Base-by-base conservation (phyloP, 495 filamentous ascomycete genomes). In the Hypomontagnella monticulosa region DNA sequence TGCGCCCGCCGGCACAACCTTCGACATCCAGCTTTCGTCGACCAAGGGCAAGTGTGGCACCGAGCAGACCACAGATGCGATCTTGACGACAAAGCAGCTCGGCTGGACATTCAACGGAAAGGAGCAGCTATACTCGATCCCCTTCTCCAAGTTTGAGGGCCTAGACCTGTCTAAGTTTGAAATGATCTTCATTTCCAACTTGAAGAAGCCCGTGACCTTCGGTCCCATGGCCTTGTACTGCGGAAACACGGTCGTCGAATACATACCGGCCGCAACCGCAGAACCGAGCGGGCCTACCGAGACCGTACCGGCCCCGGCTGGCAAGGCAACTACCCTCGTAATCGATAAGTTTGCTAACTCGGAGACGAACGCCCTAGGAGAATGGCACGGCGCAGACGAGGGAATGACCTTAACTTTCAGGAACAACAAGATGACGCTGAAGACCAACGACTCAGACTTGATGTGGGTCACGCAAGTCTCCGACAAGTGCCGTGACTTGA, bases 311-410 rank as follows among this genome's bases (percentile, higher is more conserved):
- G 78, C 79, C 4, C 84, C 86, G 0, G 66, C 74, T 20, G 78
- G 84, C 19, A 77, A 73, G 27, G 80, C 84, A 10, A 76, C 83
- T 18, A 72, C 73, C 4, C 76, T 92, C n/a, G 76, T 91, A 7
- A 87, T 93, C 47, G 90, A 93, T 72, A 81, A 80, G 11, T 93
- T 93, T 63, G 69, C 75, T 32, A 79, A 81, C 67, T 43, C 67
- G 5, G 71, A 83, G 33, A 77, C 76, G 30, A 93, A 93, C 65
- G 83, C 82, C 19, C 82, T 93, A 1, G 85, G 85, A 2, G 85
- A 87, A 73, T 93, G 87, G 84, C 90, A 93, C 72, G 90, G 90
- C 0, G 76, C 83, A 1, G 88, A 90, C 50, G 88, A 90, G 58
- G 79, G 80, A 8, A 80, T 89, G 54, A 75, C 77, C 9, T 61